A percentile compares a stretch with the other conserved stretches of the same genome.
These are phyloP conservation scores for Coniochaeta prunicola DNA, from an alignment of 2,329 filamentous ascomycete species.

Conservation along the genomic window DNA sequence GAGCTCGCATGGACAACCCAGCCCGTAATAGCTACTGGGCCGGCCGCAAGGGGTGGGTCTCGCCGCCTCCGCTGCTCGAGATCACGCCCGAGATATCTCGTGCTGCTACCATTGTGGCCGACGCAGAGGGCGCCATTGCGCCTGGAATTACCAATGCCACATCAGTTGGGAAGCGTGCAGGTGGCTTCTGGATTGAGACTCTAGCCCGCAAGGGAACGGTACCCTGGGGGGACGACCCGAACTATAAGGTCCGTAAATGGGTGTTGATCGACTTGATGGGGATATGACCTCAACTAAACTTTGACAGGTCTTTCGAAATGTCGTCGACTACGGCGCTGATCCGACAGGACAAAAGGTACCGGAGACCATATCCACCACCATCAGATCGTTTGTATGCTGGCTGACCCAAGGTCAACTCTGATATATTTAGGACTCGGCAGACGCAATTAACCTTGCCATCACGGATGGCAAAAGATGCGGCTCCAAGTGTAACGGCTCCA, in stretches of 20 bases:
- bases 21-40: neutral
- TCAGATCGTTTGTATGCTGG: neutral
- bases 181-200: slow-evolving; percentile 2
- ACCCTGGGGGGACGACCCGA: neutral
- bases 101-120: neutral
- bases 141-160: neutral
- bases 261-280: neutral
- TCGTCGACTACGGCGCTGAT: neutral
- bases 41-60: neutral
- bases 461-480: slow-evolving; percentile 10
- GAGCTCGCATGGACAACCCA: neutral
- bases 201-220: neutral
- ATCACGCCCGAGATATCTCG: neutral
- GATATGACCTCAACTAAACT: neutral
- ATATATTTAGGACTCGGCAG: neutral
- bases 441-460: slow-evolving; percentile 5
- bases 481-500: slow-evolving; percentile 7
- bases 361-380: neutral
- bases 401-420: neutral
- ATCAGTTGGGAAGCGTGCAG: neutral
- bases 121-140: neutral
- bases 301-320: neutral
- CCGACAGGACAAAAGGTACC: neutral
- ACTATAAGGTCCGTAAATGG: neutral
- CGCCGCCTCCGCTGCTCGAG: neutral